Percentiles rank a stretch among this genome's conserved stretches.
Conservation (phyloP, 768 basidiomycete genomes). For the Candolleomyces efflorescens region DNA sequence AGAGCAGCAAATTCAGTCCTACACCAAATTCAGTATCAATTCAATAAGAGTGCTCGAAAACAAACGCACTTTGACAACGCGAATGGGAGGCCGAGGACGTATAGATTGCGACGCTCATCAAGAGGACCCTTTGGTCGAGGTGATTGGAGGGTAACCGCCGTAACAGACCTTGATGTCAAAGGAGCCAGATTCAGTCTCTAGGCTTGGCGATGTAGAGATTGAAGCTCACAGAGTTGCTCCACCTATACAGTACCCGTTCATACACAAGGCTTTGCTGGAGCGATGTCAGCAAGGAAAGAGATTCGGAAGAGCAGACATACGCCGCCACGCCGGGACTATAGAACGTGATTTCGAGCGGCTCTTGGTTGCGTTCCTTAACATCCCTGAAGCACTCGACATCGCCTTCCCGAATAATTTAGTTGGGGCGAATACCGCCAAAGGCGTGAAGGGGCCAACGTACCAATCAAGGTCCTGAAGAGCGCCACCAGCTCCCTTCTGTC, state of each 20-base stretch:
- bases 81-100: constrained; percentile 81
- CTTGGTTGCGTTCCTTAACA: constrained; percentile 31
- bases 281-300: constrained; percentile 1
- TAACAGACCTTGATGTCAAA: constrained; percentile 22
- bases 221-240: constrained; percentile 52
- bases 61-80: constrained; percentile 65
- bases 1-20: constrained; percentile 56
- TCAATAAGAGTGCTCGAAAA: not conserved
- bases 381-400: constrained; percentile 46
- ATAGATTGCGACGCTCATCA: constrained; percentile 73
- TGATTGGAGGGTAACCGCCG: constrained; percentile 30
- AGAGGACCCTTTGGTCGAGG: constrained; percentile 21
- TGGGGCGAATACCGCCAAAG: not conserved
- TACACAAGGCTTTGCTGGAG: constrained; percentile 58
- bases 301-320: constrained; percentile 29
- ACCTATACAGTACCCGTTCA: constrained; percentile 57
- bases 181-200: not conserved
- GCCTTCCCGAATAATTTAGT: constrained; percentile 29
- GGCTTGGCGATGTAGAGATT: constrained; percentile 15
- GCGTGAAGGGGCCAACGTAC: constrained; percentile 25
- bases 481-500: constrained; percentile 44
- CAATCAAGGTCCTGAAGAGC: constrained; percentile 55
- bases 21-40: not conserved
- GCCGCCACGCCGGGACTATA: constrained; percentile 46
- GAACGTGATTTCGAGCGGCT: constrained; percentile 51